These are phyloP conservation scores for Lepidium africanum DNA, from an alignment of 345 rosid species.

Conservation along the genomic window DNA sequence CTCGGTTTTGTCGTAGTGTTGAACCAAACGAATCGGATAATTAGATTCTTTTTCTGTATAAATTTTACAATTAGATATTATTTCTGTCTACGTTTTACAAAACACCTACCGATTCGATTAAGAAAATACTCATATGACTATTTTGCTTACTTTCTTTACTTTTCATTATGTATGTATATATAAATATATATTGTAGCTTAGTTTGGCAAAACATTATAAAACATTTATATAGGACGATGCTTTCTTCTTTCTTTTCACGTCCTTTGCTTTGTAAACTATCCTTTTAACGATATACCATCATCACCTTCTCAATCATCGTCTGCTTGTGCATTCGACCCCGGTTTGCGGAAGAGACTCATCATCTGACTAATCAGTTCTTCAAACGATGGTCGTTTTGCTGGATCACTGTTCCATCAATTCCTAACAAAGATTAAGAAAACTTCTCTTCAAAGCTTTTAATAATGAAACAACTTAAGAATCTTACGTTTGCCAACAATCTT, in stretches of 20 bases:
- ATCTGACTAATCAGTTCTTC: conserved; percentile 59
- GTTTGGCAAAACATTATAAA: not conserved
- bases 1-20: no score
- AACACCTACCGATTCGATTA: no score
- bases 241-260: not conserved
- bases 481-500: conserved; percentile 78
- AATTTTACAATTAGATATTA: no score
- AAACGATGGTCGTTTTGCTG: conserved; percentile 62
- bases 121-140: no score
- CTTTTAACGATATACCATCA: not conserved
- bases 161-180: not conserved
- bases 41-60: no score
- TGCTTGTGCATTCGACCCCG: conserved; percentile 16
- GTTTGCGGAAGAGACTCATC: conserved; percentile 37
- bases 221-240: not conserved
- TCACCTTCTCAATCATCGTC: conserved; percentile 14
- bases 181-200: not conserved
- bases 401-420: conserved; percentile 41
- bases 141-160: not conserved
- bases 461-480: not conserved
- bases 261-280: not conserved
- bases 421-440: not conserved
- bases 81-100: no score
- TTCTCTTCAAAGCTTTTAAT: not conserved
- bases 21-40: no score